Evolutionary conservation across 2,329 filamentous ascomycete species (phyloP), one percentile per base, ranked within the genome.

Genomic region (Didymella sp.): DNA sequence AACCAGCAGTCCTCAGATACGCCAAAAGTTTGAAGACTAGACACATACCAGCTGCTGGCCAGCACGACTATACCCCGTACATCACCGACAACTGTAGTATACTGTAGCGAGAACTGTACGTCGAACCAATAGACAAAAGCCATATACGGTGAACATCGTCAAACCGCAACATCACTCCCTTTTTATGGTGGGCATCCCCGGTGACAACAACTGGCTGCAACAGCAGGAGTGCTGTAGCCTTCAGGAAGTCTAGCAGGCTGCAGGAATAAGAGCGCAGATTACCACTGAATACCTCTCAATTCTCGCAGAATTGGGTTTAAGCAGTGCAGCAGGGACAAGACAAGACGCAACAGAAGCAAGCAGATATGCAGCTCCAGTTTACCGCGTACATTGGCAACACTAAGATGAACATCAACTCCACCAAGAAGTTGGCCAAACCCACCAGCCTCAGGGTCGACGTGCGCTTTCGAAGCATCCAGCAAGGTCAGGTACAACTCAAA

Each of bases 1-100:
- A 61, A 60, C 27, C 65, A 67, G 24, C 56, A 65, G 0, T 38
- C 55, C 2, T 57, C 64, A 22, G 9, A 56, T 7, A 64, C 62
- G 13, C 37, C 61, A 35, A 30, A 64, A 28, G 64, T 66, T 30
- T 61, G 46, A 43, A 38, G 19, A 22, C 42, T 2, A 12, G 25
- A 22, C 25, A 31, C 9, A 24, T 21, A 38, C 33, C 21, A 56
- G 53, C 56, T 47, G 44, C 46, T 40, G 30, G 40, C 12, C 54
- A 45, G 50, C 52, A 49, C 38, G 6, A 60, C 19, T 35, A 58
- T 51, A 58, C 42, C 51, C 43, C 55, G 51, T 60, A 62, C 56
- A 57, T 52, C 38, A 58, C 31, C 12, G 12, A 48, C 33, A 19
- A 28, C 21, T 60, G 49, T 49, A 60, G 47, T 13, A 60, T 44